These are phyloP conservation scores for Prunella vulgaris DNA, from an alignment of 257 asterid species.

Conservation along the genomic window DNA sequence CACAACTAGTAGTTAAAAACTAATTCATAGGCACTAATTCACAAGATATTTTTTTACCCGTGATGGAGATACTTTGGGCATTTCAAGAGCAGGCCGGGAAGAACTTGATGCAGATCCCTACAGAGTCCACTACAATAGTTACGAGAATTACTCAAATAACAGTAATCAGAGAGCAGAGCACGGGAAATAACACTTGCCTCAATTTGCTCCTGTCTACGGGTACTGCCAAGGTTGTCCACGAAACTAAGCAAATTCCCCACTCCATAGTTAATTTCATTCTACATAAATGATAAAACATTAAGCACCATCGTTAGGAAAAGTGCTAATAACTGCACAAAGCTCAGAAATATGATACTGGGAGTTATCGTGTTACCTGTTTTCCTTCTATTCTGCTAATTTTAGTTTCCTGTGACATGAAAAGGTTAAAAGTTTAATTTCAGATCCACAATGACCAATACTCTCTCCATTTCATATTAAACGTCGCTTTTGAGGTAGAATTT, in stretches of 20 bases:
- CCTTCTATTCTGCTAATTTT: conserved; percentile 76
- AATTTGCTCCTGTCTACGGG: conserved; percentile 37
- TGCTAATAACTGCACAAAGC: background rate
- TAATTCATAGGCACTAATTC: background rate
- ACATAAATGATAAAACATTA: conserved; percentile 17
- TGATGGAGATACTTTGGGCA: conserved; percentile 52
- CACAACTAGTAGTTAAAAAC: background rate
- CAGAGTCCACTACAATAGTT: conserved; percentile 16
- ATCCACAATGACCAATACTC: conserved; percentile 5
- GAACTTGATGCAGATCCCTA: conserved; percentile 57
- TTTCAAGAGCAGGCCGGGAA: conserved; percentile 53
- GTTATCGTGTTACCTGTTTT: conserved; percentile 55
- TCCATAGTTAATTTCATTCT: conserved; percentile 56
- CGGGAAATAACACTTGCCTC: conserved; percentile 47
- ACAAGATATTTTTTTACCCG: conserved; percentile 45
- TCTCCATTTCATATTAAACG: too few species aligned
- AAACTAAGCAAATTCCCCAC: conserved; percentile 53
- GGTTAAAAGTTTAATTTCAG: conserved; percentile 14
- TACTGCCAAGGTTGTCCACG: conserved; percentile 39
- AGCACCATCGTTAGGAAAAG: conserved; percentile 8
- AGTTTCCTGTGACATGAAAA: conserved; percentile 55
- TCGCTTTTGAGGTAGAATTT: too few species aligned
- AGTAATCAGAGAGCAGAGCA: conserved; percentile 8
- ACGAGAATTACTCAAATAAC: conserved; percentile 7
- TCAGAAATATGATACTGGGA: background rate